These are phyloP conservation scores for Didymella sp. DNA, from an alignment of 2,329 filamentous ascomycete genomes.

Conservation along the genomic window DNA sequence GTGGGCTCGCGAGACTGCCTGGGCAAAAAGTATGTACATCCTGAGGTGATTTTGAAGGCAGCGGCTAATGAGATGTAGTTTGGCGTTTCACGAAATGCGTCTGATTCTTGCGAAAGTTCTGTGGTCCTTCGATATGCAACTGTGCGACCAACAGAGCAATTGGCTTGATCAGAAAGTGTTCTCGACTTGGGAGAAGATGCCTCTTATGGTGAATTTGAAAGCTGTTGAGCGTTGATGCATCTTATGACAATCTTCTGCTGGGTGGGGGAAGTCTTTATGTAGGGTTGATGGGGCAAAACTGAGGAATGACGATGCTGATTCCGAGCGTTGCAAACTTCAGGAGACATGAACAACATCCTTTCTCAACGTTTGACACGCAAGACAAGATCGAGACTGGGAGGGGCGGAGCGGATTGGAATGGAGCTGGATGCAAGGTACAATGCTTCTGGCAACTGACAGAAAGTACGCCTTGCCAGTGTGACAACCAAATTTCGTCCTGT, in stretches of 20 bases:
- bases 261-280: too few relatives aligned
- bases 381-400: background rate
- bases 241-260: too few relatives aligned
- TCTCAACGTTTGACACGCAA: background rate
- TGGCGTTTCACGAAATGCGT: slow-evolving; percentile 53
- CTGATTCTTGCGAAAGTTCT: slow-evolving; percentile 49
- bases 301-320: too few relatives aligned
- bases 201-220: slow-evolving; percentile 26
- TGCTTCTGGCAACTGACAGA: background rate
- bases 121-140: slow-evolving; percentile 50
- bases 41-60: slow-evolving; percentile 10
- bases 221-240: background rate
- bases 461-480: background rate
- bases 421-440: background rate
- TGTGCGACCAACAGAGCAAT: slow-evolving; percentile 34
- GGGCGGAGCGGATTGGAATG: background rate
- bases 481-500: background rate
- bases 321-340: background rate
- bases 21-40: slow-evolving; percentile 45
- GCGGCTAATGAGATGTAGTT: slow-evolving; percentile 21
- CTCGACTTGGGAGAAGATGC: slow-evolving; percentile 49
- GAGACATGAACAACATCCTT: background rate
- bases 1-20: slow-evolving; percentile 52
- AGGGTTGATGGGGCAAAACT: too few relatives aligned
- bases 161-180: slow-evolving; percentile 46